Base-by-base conservation (phyloP, 352 stramenopile species). In the Globisporangium camurandrum region DNA sequence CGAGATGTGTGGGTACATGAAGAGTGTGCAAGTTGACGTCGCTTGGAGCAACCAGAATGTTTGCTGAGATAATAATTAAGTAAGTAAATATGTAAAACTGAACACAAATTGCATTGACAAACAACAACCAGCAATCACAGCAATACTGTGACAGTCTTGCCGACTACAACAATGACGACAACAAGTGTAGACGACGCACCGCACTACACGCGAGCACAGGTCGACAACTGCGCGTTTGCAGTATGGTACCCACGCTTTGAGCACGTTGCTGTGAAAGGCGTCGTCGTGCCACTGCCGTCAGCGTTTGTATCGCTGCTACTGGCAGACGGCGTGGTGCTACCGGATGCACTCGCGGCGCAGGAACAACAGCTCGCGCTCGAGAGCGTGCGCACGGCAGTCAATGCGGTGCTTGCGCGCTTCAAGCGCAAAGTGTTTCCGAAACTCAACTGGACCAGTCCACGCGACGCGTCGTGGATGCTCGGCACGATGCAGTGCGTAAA, bases 361-460 rank as follows among this genome's bases (percentile, higher is more conserved):
- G 53, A 53, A 63, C 51, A 67, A 22, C 51, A 60, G 28, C 51
- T 61, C 12, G 56, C 69, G 28, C 72, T 84, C 34, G 61, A 62
- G 14, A 52, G 58, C 50, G 57, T 86, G 69, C 46, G 71, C 41
- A 20, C 56, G 7, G 42, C 88, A 52, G 77, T 98, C 23, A 68
- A 95, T 56, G 33, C 65, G 1, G 69, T 74, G 20, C 62, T 97
- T 20, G 28, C 59, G 22, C 44, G 59, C 16, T 74, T 97, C 30
- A 65, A 71, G n/a, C 82, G 85, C 23, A 61, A 71, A 24, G 62
- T 67, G 42, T 93, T 96, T 43, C 66, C 87, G 9, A 98, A 98
- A 69, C 76, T 97, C 47, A 98, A 98, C 62, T 98, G 93, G 93
- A 97, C 84, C 36, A 75, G 80, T 30, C 93, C 94, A 4, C 90